phyloP scores from a whole-genome alignment of 164 flowering plant species.

The Vitis rupestris region DNA sequence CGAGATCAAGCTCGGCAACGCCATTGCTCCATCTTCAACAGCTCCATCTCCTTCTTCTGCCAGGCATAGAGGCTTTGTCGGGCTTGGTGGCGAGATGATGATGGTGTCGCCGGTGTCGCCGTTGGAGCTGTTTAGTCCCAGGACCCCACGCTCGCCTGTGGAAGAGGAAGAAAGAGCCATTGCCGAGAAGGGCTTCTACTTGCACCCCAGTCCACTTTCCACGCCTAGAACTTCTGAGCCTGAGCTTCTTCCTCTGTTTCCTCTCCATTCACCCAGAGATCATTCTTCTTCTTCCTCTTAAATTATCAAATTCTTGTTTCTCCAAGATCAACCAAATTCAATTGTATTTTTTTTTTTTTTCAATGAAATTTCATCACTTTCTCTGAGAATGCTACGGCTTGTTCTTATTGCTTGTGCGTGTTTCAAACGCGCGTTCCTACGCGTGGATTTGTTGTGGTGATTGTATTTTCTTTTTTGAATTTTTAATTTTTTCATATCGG shows the following conservation, averaged over 20 bases:
- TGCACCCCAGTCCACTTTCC: constrained; percentile 46
- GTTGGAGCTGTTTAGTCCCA: constrained; percentile 42
- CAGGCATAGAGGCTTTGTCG: constrained; percentile 8
- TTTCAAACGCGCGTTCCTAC: too few relatives aligned
- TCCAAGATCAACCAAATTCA: too few relatives aligned
- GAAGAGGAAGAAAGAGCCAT: constrained; percentile 48
- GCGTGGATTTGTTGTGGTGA: too few relatives aligned
- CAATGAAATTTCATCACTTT: too few relatives aligned
- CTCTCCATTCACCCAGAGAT: constrained; percentile 37
- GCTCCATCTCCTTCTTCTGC: background rate
- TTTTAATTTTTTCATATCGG: background rate
- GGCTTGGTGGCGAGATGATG: constrained; percentile 6
- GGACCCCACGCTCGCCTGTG: constrained; percentile 27
- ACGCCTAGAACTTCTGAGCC: constrained; percentile 51
- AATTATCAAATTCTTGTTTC: too few relatives aligned
- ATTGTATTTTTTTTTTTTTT: too few relatives aligned
- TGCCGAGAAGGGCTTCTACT: constrained; percentile 56
- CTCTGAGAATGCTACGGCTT: too few relatives aligned
- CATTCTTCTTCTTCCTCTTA: constrained; percentile 2
- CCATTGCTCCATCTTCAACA: background rate
- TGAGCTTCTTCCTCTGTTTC: constrained; percentile 56
- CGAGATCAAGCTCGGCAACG: constrained; percentile 37
- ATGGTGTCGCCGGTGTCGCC: constrained; percentile 60
- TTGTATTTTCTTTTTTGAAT: too few relatives aligned
- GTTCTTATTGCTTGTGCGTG: too few relatives aligned